Conservation (phyloP, 2,329 filamentous ascomycete genomes). For the Cladobotryum protrusum region DNA sequence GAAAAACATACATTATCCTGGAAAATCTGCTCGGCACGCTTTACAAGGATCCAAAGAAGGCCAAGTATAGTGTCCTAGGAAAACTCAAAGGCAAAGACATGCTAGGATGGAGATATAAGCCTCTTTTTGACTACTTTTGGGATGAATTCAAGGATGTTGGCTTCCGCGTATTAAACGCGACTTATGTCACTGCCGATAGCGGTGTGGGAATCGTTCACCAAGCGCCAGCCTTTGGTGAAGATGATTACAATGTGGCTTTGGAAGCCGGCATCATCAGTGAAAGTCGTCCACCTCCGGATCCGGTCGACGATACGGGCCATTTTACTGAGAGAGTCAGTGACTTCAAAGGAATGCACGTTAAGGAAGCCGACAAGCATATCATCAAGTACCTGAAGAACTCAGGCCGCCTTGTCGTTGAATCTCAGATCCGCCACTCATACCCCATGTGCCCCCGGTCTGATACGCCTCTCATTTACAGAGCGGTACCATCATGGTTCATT, state of each 20-base stretch:
- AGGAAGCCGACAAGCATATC: slow-evolving; percentile 86
- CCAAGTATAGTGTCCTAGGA: slow-evolving; percentile 77
- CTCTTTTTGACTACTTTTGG: slow-evolving; percentile 84
- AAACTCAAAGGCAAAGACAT: slow-evolving; percentile 79
- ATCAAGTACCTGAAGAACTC: slow-evolving; percentile 78
- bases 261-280: slow-evolving; percentile 72
- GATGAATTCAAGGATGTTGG: slow-evolving; percentile 80
- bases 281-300: slow-evolving; percentile 75
- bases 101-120: slow-evolving; percentile 82
- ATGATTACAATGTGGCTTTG: slow-evolving; percentile 83
- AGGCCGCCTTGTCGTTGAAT: slow-evolving; percentile 75
- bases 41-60: slow-evolving; percentile 94
- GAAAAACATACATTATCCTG: slow-evolving; percentile 78
- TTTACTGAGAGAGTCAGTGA: slow-evolving; percentile 74
- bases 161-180: slow-evolving; percentile 76
- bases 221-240: slow-evolving; percentile 87
- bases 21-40: slow-evolving; percentile 75
- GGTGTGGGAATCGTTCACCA: slow-evolving; percentile 95
- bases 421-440: slow-evolving; percentile 84
- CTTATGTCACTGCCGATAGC: slow-evolving; percentile 81
- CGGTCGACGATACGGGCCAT: slow-evolving; percentile 75
- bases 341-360: slow-evolving; percentile 83
- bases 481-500: slow-evolving; percentile 93
- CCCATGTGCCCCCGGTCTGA: slow-evolving; percentile 95
- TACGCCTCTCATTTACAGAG: slow-evolving; percentile 85